Evolutionary conservation across 2,329 filamentous ascomycete genomes (phyloP).

Genomic region (Colletotrichum kahawae): DNA sequence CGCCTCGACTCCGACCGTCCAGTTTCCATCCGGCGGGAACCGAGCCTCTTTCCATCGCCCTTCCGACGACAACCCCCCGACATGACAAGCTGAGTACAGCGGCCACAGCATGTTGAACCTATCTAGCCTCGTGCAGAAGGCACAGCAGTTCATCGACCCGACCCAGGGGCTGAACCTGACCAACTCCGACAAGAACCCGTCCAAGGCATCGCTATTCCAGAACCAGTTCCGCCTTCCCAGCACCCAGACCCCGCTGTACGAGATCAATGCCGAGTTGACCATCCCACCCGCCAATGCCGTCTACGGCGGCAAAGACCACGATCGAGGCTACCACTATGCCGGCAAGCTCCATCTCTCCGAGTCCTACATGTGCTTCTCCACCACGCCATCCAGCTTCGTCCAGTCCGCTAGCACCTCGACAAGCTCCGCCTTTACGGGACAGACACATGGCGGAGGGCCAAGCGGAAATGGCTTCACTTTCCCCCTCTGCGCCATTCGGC

Average conservation of each 20-base stretch:
- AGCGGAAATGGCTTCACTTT: slow-evolving; percentile 96
- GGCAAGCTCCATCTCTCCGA: slow-evolving; percentile 95
- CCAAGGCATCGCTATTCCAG: slow-evolving; percentile 92
- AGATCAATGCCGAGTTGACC: slow-evolving; percentile 95
- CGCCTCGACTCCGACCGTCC: neutral
- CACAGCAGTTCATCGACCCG: slow-evolving; percentile 92
- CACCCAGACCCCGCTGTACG: slow-evolving; percentile 90
- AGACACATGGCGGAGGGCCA: slow-evolving; percentile 90
- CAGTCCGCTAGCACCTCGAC: slow-evolving; percentile 79
- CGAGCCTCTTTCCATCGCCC: neutral
- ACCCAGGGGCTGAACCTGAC: slow-evolving; percentile 77
- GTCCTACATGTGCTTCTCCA: slow-evolving; percentile 95
- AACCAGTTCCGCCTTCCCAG: slow-evolving; percentile 94
- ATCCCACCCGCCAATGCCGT: slow-evolving; percentile 76
- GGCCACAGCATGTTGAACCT: slow-evolving; percentile 61
- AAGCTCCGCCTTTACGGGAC: slow-evolving; percentile 86
- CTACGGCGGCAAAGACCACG: slow-evolving; percentile 73
- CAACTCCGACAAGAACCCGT: slow-evolving; percentile 79
- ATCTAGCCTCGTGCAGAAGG: slow-evolving; percentile 89
- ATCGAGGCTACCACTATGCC: slow-evolving; percentile 84
- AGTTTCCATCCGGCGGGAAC: neutral
- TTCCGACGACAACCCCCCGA: slow-evolving; percentile 25
- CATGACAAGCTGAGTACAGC: slow-evolving; percentile 38
- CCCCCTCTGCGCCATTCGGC: slow-evolving; percentile 86
- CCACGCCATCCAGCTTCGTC: slow-evolving; percentile 86